Percentiles rank a stretch among this genome's conserved stretches.
Conservation (phyloP, 2,329 filamentous ascomycete genomes). For the Alternaria gansuensis region DNA sequence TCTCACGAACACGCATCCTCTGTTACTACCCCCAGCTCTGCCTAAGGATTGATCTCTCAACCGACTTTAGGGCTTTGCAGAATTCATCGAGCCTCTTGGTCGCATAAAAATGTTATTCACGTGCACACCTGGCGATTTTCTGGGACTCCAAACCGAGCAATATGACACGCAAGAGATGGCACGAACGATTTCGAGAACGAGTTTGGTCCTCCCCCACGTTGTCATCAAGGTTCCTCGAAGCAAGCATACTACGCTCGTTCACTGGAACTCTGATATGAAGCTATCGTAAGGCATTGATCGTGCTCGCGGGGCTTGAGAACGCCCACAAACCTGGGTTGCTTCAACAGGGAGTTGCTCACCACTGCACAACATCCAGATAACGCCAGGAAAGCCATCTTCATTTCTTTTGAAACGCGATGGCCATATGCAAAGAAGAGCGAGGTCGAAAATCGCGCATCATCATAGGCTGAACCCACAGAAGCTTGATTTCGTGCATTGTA, state of each 20-base stretch:
- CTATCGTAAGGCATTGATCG: background rate
- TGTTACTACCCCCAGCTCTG: background rate
- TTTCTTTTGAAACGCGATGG: background rate
- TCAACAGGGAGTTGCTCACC: constrained; percentile 2
- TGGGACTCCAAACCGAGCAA: background rate
- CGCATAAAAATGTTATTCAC: background rate
- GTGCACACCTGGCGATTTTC: background rate
- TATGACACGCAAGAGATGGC: background rate
- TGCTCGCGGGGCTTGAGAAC: background rate
- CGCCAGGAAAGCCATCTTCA: constrained; percentile 2
- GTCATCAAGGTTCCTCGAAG: background rate
- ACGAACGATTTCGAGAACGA: background rate
- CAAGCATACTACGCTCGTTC: background rate
- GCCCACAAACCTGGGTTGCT: constrained; percentile 7
- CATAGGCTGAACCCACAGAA: constrained; percentile 11
- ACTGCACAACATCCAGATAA: background rate
- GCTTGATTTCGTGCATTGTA: constrained; percentile 15
- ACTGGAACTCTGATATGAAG: background rate
- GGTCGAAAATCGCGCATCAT: constrained; percentile 17
- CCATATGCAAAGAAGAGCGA: background rate
- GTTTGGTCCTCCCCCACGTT: background rate
- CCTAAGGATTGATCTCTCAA: background rate
- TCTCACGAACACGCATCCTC: background rate
- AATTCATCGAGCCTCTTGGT: background rate
- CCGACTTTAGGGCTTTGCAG: background rate